Evolutionary conservation across 2,329 filamentous ascomycete species (phyloP).

Genomic region (Pestalotiopsis fici): DNA sequence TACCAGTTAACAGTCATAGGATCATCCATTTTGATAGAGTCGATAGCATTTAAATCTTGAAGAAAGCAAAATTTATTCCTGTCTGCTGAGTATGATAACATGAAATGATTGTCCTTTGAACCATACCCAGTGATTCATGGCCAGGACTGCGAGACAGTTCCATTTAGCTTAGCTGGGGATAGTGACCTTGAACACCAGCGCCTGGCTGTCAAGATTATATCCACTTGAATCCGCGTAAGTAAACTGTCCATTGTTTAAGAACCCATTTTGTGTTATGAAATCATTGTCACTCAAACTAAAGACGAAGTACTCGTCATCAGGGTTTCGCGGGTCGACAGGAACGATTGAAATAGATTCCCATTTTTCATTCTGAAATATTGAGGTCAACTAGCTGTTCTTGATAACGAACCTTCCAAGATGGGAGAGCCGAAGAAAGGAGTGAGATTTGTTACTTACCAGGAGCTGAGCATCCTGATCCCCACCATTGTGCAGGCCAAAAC

Average conservation of each 20-base stretch:
- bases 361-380: slow-evolving; percentile 63
- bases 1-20: background rate
- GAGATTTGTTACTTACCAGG: slow-evolving; percentile 33
- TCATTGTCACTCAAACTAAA: slow-evolving; percentile 73
- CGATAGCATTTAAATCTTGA: background rate
- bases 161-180: slow-evolving; percentile 22
- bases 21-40: background rate
- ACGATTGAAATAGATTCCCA: slow-evolving; percentile 71
- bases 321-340: slow-evolving; percentile 50
- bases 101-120: background rate
- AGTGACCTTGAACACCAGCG: slow-evolving; percentile 61
- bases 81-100: background rate
- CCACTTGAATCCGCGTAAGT: slow-evolving; percentile 58
- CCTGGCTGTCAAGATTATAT: slow-evolving; percentile 61
- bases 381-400: background rate
- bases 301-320: slow-evolving; percentile 63
- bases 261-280: slow-evolving; percentile 71
- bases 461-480: slow-evolving; percentile 58
- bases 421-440: background rate
- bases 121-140: background rate
- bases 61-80: background rate
- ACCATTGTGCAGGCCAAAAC: slow-evolving; percentile 70
- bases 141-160: background rate
- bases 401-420: background rate
- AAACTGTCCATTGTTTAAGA: slow-evolving; percentile 58